A percentile compares a stretch with the other conserved stretches of the same genome.
Evolutionary conservation across 2,329 filamentous ascomycete species (phyloP).

Genomic region (Fusarium siculi): DNA sequence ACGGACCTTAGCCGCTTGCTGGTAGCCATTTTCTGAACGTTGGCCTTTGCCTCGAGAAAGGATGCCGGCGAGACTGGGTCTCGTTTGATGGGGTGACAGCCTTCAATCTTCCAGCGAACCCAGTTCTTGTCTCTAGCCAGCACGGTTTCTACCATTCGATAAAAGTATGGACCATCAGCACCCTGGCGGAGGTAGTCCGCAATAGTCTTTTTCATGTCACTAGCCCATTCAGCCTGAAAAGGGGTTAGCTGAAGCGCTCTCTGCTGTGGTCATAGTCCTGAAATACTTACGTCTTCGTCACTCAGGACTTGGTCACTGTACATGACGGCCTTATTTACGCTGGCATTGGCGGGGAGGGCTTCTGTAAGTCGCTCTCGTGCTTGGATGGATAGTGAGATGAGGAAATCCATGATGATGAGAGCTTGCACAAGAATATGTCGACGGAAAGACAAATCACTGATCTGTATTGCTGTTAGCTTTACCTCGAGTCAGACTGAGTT

Average conservation of each 20-base stretch:
- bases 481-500: neutral
- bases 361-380: constrained; percentile 75
- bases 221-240: constrained; percentile 81
- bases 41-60: constrained; percentile 75
- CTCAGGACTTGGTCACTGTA: constrained; percentile 77
- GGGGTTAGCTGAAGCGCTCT: constrained; percentile 13
- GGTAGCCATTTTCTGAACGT: constrained; percentile 72
- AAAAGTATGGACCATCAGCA: constrained; percentile 89
- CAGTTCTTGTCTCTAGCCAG: constrained; percentile 97
- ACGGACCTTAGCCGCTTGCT: constrained; percentile 76
- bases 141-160: constrained; percentile 96
- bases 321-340: constrained; percentile 86
- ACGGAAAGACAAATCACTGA: constrained; percentile 93
- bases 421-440: constrained; percentile 95
- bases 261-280: neutral
- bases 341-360: constrained; percentile 66
- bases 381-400: constrained; percentile 86
- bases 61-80: constrained; percentile 75
- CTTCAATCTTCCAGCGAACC: constrained; percentile 98
- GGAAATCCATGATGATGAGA: constrained; percentile 92
- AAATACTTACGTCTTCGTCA: constrained; percentile 80
- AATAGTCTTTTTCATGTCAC: constrained; percentile 80
- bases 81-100: constrained; percentile 86
- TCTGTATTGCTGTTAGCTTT: constrained; percentile 54
- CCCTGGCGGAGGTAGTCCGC: constrained; percentile 85